Percentiles rank a stretch among this genome's conserved stretches.
Evolutionary conservation across 345 rosid genomes (phyloP).

Genomic region (Adansonia digitata): DNA sequence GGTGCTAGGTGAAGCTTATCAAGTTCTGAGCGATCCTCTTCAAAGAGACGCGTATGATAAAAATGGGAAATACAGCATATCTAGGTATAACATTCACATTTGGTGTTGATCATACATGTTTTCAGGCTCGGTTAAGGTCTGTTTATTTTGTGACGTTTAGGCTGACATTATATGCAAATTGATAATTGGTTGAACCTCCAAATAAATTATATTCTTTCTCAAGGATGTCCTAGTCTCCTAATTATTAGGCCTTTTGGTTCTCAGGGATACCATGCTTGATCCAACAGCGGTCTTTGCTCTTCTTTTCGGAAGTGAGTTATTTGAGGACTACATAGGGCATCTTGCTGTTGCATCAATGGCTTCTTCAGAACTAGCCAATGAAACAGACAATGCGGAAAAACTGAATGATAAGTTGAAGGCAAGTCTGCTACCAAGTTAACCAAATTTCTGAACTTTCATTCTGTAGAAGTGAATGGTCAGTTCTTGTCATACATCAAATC

Average conservation of each 20-base stretch:
- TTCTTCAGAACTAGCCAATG: constrained; percentile 56
- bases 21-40: constrained; percentile 57
- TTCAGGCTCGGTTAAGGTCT: not conserved
- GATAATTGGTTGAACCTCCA: not conserved
- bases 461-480: not conserved
- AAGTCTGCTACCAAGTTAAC: constrained; percentile 9
- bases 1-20: constrained; percentile 76
- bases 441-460: not conserved
- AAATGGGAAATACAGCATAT: constrained; percentile 50
- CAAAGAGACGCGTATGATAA: constrained; percentile 59
- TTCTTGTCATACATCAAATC: not conserved
- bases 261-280: constrained; percentile 80
- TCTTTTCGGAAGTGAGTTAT: constrained; percentile 92
- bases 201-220: not conserved
- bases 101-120: not conserved
- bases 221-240: not conserved
- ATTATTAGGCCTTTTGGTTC: constrained; percentile 8
- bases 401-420: constrained; percentile 72
- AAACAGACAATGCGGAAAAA: constrained; percentile 55
- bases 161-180: not conserved
- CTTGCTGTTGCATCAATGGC: constrained; percentile 86
- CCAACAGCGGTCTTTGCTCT: constrained; percentile 85
- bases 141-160: too few species aligned
- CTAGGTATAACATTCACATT: constrained; percentile 32
- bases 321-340: constrained; percentile 92